Percentiles rank a stretch among this genome's conserved stretches.
Evolutionary conservation across 108 stramenopile species (phyloP).

Genomic region (Cyclotella atomus): DNA sequence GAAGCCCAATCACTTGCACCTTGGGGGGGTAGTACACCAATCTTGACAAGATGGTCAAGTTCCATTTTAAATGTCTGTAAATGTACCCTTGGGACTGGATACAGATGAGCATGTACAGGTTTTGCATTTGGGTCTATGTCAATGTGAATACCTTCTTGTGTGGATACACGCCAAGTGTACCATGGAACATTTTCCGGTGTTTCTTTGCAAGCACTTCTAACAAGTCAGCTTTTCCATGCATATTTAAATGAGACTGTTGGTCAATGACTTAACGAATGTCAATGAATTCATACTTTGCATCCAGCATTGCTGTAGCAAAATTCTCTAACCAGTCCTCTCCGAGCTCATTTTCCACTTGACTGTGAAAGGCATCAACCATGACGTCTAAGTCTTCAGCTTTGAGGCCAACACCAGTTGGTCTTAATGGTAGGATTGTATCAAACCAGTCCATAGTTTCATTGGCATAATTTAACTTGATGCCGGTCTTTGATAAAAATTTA

Average conservation of each 20-base stretch:
- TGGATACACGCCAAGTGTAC: constrained; percentile 45
- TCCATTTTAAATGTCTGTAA: constrained; percentile 40
- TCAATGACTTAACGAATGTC: background rate
- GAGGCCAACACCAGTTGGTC: background rate
- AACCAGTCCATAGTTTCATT: constrained; percentile 14
- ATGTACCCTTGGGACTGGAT: constrained; percentile 35
- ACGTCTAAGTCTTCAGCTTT: background rate
- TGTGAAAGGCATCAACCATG: constrained; percentile 1
- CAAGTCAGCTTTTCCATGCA: constrained; percentile 17
- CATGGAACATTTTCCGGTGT: constrained; percentile 36
- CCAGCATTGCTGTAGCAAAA: constrained; percentile 2
- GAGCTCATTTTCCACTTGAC: constrained; percentile 7
- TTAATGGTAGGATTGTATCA: constrained; percentile 1
- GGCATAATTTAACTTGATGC: constrained; percentile 11
- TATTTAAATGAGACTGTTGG: constrained; percentile 21
- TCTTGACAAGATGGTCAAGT: constrained; percentile 17
- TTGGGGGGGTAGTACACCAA: constrained; percentile 17
- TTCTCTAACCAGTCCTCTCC: constrained; percentile 3
- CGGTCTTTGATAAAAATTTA: constrained; percentile 17
- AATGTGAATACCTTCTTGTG: constrained; percentile 41
- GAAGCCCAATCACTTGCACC: constrained; percentile 29
- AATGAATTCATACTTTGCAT: constrained; percentile 7
- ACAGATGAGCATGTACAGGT: constrained; percentile 26
- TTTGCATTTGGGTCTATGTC: constrained; percentile 31
- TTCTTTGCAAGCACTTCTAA: constrained; percentile 13